Evolutionary conservation across 441 rosid species (phyloP).

Genomic region (Populus hybrid): DNA sequence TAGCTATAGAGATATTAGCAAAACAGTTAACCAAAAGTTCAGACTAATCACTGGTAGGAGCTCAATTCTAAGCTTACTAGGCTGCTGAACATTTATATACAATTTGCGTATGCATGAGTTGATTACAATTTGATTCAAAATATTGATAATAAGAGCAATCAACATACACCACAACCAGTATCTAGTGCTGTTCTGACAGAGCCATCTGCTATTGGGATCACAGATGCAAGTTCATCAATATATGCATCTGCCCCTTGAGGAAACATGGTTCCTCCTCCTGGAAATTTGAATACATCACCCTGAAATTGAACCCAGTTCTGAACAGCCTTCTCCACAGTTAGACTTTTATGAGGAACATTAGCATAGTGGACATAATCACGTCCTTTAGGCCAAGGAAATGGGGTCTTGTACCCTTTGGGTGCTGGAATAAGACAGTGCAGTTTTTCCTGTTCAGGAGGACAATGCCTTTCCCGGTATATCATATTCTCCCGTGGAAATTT

Average conservation of each 20-base stretch:
- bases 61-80: neutral
- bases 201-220: slow-evolving; percentile 70
- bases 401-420: slow-evolving; percentile 70
- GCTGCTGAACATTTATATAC: neutral
- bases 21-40: neutral
- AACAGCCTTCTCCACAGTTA: slow-evolving; percentile 80
- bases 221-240: slow-evolving; percentile 61
- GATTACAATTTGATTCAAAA: neutral
- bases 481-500: slow-evolving; percentile 53
- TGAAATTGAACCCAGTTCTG: slow-evolving; percentile 81
- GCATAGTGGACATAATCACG: slow-evolving; percentile 73
- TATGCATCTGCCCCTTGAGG: slow-evolving; percentile 83
- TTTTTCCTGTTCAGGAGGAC: slow-evolving; percentile 56
- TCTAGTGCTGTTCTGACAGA: slow-evolving; percentile 81
- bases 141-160: slow-evolving; percentile 9
- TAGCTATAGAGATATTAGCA: neutral
- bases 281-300: slow-evolving; percentile 73
- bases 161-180: slow-evolving; percentile 85
- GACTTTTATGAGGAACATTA: slow-evolving; percentile 75
- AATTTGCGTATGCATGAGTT: neutral
- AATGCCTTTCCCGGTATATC: slow-evolving; percentile 82
- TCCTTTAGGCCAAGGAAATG: slow-evolving; percentile 77
- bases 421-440: slow-evolving; percentile 71
- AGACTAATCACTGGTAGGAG: neutral
- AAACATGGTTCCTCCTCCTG: slow-evolving; percentile 96